A percentile compares a stretch with the other conserved stretches of the same genome.
Evolutionary conservation across 106 monocot species (phyloP).

Genomic region (Dactylorhiza incarnata): DNA sequence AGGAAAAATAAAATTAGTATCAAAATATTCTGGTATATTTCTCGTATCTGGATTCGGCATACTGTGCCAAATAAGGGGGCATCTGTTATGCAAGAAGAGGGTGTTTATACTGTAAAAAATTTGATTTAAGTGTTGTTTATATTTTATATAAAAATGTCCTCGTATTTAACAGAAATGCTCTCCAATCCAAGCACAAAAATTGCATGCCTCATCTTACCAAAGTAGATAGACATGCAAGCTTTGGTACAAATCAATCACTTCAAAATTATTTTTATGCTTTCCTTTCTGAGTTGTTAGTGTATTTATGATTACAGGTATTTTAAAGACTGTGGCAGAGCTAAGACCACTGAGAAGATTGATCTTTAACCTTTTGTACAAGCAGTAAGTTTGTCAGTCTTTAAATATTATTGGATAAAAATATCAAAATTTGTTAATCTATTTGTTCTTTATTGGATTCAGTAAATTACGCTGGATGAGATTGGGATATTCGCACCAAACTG

Average conservation of each 20-base stretch:
- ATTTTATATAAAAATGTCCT: no score
- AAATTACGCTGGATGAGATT: conserved; percentile 73
- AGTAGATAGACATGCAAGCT: no score
- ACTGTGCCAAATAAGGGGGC: no score
- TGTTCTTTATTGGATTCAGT: conserved; percentile 23
- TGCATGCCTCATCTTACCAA: no score
- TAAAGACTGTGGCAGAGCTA: conserved; percentile 70
- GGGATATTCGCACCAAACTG: conserved; percentile 59
- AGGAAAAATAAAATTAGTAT: no score
- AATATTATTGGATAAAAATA: neutral
- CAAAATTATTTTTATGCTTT: neutral
- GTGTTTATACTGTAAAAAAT: no score
- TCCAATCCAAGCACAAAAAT: no score
- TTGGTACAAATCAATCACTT: neutral
- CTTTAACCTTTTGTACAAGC: conserved; percentile 64
- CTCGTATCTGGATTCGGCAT: no score
- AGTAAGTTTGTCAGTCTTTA: conserved; percentile 33
- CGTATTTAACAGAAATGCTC: no score
- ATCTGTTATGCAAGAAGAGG: no score
- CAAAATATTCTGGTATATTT: no score
- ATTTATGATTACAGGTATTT: conserved; percentile 37
- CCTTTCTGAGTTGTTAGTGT: neutral
- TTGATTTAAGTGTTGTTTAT: no score
- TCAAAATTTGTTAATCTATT: neutral
- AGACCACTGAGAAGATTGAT: conserved; percentile 77